Evolutionary conservation across 2,329 filamentous ascomycete species (phyloP), one percentile per base, ranked within the genome.

Genomic region (Fusarium napiforme): DNA sequence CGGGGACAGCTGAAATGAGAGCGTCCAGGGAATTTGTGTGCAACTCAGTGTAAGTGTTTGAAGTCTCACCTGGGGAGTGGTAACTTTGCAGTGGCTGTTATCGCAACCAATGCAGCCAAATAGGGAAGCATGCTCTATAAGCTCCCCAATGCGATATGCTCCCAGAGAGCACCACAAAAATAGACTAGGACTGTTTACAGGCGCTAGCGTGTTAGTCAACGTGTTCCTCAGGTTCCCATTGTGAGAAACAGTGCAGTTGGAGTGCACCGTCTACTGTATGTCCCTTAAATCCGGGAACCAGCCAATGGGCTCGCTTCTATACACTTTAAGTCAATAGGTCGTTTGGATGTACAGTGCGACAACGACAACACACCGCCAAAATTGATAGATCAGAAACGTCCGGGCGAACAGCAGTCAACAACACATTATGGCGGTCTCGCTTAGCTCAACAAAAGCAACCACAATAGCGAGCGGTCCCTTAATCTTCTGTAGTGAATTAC

Each of bases 101-200:
- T n/a, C n/a, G n/a, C n/a, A n/a, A n/a, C n/a, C n/a, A n/a, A n/a
- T 28, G 32, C 32, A 34, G 2, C 32, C 32, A 34, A 2, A 1
- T 16, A 32, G 2, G 11, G 30, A 32, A 32, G 7, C 6, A 30
- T 16, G 9, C 3, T 47, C 19, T 3, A 12, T 18, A 9, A 46
- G 43, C 18, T 9, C 19, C 18, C 11, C 8, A 21, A 15, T 15
- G 4, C 6, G 9, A 28, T 7, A 15, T 21, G 1, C 7, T 15
- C 12, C 3, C 1, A 47, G 19, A 5, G 9, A 10, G 19, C 3
- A 9, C 7, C 0, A 5, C 2, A 0, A 15, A 2, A 19, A 34
- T 2, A 19, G 9, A 10, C 11, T 4, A 19, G 5, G n/a, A 23
- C 2, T 19, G 6, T 23, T 7, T 5, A 15, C 23, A 14, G 11